phyloP scores from a whole-genome alignment of 2,329 filamentous ascomycete species.

The Fusarium compactum region DNA sequence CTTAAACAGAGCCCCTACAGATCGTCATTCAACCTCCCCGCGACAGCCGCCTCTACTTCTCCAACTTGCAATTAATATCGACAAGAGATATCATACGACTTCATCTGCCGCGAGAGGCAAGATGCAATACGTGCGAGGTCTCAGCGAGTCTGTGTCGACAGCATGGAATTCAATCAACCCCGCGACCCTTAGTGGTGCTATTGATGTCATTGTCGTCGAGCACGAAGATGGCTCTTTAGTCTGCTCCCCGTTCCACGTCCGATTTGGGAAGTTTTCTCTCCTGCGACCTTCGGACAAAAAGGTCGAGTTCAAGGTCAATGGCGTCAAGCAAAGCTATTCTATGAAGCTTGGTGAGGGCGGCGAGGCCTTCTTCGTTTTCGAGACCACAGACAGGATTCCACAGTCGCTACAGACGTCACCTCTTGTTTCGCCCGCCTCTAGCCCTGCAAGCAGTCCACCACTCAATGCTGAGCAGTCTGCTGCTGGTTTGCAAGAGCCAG shows the following conservation, averaged over 20 bases:
- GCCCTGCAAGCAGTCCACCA: conserved; percentile 88
- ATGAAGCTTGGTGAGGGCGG: conserved; percentile 99
- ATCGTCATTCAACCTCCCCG: conserved; percentile 30
- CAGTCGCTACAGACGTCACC: conserved; percentile 94
- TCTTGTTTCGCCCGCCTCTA: conserved; percentile 87
- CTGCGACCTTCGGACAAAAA: conserved; percentile 97
- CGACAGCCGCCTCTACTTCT: conserved; percentile 26
- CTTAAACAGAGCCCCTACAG: conserved; percentile 14
- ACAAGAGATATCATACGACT: conserved; percentile 7
- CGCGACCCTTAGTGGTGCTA: conserved; percentile 94
- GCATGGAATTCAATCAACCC: conserved; percentile 99
- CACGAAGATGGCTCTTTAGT: conserved; percentile 89
- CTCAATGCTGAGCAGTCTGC: conserved; percentile 57
- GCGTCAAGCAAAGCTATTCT: conserved; percentile 88
- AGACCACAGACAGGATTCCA: conserved; percentile 93
- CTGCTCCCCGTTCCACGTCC: conserved; percentile 98
- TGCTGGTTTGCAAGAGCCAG: conserved; percentile 71
- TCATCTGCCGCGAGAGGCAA: conserved; percentile 37
- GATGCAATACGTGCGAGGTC: conserved; percentile 98
- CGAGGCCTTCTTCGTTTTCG: conserved; percentile 98
- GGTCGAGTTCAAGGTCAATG: conserved; percentile 97
- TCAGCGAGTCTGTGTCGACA: conserved; percentile 95
- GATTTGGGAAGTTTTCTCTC: conserved; percentile 98
- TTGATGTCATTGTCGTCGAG: conserved; percentile 98
- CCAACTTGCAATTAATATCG: conserved; percentile 8